A percentile compares a stretch with the other conserved stretches of the same genome.
These are phyloP conservation scores for Schoenoplectus triqueter DNA, from an alignment of 202 grass and related monocot genomes.

Conservation along the genomic window DNA sequence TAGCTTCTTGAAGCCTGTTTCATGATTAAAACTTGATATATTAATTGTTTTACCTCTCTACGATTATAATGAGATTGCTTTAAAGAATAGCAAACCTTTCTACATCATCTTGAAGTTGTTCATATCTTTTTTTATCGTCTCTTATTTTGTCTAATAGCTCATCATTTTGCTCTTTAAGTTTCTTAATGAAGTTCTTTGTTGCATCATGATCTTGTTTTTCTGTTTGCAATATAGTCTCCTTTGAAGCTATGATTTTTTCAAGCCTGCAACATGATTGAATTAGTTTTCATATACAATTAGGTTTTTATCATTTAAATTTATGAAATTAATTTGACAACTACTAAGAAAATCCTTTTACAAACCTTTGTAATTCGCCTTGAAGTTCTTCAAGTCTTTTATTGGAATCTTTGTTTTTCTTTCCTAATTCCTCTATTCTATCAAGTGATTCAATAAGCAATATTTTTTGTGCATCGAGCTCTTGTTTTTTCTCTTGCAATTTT, in stretches of 20 bases:
- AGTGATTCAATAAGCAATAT: conserved; percentile 61
- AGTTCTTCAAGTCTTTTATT: conserved; percentile 57
- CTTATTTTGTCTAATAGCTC: conserved; percentile 63
- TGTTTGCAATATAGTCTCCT: conserved; percentile 62
- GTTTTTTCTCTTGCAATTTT: conserved; percentile 65
- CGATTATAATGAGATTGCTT: not conserved
- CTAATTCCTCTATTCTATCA: conserved; percentile 70
- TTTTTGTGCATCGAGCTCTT: conserved; percentile 63
- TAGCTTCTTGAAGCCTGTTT: conserved; percentile 62
- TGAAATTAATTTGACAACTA: conserved; percentile 39
- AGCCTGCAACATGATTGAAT: conserved; percentile 60
- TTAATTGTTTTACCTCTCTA: conserved; percentile 26
- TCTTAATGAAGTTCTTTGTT: conserved; percentile 56
- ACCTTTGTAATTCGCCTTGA: conserved; percentile 45
- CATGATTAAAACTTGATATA: conserved; percentile 31
- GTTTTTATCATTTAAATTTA: conserved; percentile 33
- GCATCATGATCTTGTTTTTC: conserved; percentile 60
- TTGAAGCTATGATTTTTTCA: conserved; percentile 65
- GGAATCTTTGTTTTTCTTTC: conserved; percentile 74
- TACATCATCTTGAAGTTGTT: conserved; percentile 64
- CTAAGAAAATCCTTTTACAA: conserved; percentile 7
- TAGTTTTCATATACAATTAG: not conserved
- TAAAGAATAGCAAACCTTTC: conserved; percentile 60
- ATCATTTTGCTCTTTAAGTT: conserved; percentile 60
- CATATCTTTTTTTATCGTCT: conserved; percentile 58